Conservation (phyloP, 352 stramenopile species). For the Pythium rishiriense region DNA sequence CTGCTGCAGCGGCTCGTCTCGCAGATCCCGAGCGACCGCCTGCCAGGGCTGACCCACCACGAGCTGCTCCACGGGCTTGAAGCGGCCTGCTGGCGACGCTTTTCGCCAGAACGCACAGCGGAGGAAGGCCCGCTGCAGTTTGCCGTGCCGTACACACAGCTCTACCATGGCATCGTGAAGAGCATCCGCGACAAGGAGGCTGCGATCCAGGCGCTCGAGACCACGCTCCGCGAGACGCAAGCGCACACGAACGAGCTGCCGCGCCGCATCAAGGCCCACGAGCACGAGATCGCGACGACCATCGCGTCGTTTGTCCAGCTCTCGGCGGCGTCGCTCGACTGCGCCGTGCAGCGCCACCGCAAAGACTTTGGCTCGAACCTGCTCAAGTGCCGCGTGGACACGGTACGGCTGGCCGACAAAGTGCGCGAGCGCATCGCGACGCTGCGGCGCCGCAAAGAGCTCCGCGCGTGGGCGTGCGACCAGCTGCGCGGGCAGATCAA, state of each 20-base stretch:
- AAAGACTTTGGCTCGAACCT: constrained; percentile 21
- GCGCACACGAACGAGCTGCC: constrained; percentile 25
- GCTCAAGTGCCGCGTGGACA: constrained; percentile 15
- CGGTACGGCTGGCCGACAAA: constrained; percentile 8
- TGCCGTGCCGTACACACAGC: constrained; percentile 18
- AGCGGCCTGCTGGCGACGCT: constrained; percentile 18
- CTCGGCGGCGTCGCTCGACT: constrained; percentile 28
- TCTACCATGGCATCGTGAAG: constrained; percentile 27
- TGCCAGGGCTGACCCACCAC: constrained; percentile 15
- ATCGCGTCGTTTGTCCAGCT: constrained; percentile 31
- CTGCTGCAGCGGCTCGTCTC: constrained; percentile 18
- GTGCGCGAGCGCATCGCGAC: constrained; percentile 43
- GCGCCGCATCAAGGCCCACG: constrained; percentile 16
- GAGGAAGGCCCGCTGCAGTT: background rate
- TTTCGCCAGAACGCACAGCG: background rate
- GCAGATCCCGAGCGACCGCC: constrained; percentile 1
- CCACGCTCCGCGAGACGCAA: constrained; percentile 9
- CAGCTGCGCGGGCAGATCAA: constrained; percentile 54
- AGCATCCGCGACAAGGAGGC: constrained; percentile 25
- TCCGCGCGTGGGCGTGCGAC: constrained; percentile 57
- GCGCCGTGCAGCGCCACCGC: constrained; percentile 21
- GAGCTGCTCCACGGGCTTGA: constrained; percentile 25
- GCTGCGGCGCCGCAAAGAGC: constrained; percentile 43
- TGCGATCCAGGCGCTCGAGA: constrained; percentile 20
- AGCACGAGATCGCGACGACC: constrained; percentile 28